Evolutionary conservation across 495 filamentous ascomycete genomes (phyloP).

Genomic region (Neurospora africana): DNA sequence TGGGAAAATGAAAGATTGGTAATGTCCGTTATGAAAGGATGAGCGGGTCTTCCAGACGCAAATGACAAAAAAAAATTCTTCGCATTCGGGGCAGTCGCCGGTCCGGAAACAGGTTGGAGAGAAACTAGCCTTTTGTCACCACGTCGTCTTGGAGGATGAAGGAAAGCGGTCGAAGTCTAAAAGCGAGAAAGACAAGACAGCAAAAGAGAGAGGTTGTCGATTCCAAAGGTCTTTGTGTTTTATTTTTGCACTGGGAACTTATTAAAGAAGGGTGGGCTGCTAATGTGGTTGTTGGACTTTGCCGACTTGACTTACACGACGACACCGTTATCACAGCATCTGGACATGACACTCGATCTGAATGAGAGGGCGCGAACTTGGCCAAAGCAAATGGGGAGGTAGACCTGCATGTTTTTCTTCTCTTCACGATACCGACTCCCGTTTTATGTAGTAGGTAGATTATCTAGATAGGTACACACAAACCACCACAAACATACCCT

Average conservation of each 20-base stretch:
- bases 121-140: background rate
- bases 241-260: background rate
- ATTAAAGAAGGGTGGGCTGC: background rate
- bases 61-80: slow-evolving; percentile 7
- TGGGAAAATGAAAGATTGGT: slow-evolving; percentile 11
- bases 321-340: background rate
- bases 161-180: background rate
- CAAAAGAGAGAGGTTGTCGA: slow-evolving; percentile 6
- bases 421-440: background rate
- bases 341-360: background rate
- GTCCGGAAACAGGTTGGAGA: background rate
- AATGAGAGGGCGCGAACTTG: background rate
- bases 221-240: slow-evolving; percentile 1
- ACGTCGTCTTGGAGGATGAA: background rate
- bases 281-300: background rate
- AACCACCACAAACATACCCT: background rate
- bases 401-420: background rate
- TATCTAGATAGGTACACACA: background rate
- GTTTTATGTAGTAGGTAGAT: background rate
- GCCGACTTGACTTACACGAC: background rate
- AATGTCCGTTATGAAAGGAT: slow-evolving; percentile 25
- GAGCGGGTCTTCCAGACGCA: slow-evolving; percentile 14
- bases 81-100: background rate
- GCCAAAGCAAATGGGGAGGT: background rate
- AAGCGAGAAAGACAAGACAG: slow-evolving; percentile 13